A percentile compares a stretch with the other conserved stretches of the same genome.
These are phyloP conservation scores for Allodekkera sacchari DNA, from an alignment of 805 yeast species.

Conservation along the genomic window DNA sequence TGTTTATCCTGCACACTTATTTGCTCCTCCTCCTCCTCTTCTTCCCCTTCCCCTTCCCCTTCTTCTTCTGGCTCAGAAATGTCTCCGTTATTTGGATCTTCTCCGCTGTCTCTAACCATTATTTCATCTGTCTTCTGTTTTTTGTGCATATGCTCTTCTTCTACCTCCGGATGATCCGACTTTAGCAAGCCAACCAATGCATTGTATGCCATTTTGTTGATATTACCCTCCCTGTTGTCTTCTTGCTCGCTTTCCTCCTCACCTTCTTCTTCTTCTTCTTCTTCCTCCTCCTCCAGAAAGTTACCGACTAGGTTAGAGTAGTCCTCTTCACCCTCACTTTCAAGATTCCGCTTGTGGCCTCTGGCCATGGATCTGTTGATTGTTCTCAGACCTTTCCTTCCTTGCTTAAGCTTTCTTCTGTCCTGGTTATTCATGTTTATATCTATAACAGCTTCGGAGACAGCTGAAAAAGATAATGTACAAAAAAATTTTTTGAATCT, in stretches of 20 bases:
- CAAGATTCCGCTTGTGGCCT: constrained; percentile 14
- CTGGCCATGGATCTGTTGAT: constrained; percentile 10
- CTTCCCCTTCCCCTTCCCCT: constrained; percentile 5
- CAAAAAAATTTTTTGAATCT: no score
- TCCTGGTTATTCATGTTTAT: no score
- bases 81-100: constrained; percentile 17
- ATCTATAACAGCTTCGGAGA: no score
- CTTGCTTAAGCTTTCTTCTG: constrained; percentile 16
- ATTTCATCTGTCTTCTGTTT: constrained; percentile 11
- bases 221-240: constrained; percentile 16
- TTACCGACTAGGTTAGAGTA: no score
- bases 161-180: constrained; percentile 12
- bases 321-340: constrained; percentile 5
- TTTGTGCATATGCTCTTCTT: constrained; percentile 10
- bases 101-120: constrained; percentile 20
- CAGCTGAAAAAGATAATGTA: no score
- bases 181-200: constrained; percentile 17
- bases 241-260: constrained; percentile 10
- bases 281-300: constrained; percentile 4
- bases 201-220: constrained; percentile 20
- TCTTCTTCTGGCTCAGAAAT: constrained; percentile 5
- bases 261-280: constrained; percentile 17
- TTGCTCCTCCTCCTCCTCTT: constrained; percentile 8
- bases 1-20: constrained; percentile 31
- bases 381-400: constrained; percentile 9